Evolutionary conservation across 2,329 filamentous ascomycete species (phyloP).

Genomic region (Apiospora kogelbergensis): DNA sequence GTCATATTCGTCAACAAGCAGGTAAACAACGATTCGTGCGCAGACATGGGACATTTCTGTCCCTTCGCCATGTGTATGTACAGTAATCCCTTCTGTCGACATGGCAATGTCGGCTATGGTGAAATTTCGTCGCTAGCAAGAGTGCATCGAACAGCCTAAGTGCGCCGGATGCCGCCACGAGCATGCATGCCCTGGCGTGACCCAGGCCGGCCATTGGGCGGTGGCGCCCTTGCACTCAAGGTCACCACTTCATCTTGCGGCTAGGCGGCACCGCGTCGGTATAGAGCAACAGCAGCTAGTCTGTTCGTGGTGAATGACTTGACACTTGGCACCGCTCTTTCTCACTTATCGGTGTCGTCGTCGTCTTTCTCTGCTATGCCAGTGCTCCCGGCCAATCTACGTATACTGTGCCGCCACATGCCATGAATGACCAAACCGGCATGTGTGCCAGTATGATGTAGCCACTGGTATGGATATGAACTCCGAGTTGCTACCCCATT

Average conservation of each 20-base stretch:
- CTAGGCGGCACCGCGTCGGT: constrained; percentile 1
- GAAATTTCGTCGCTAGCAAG: not conserved
- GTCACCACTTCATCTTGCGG: not conserved
- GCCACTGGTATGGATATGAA: too few relatives aligned
- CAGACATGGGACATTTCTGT: not conserved
- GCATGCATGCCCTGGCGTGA: not conserved
- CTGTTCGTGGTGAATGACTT: not conserved
- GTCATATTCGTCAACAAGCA: not conserved
- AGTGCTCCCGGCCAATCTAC: not conserved
- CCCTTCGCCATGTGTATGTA: not conserved
- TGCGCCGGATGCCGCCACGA: not conserved
- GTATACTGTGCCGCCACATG: not conserved
- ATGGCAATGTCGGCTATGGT: constrained; percentile 4
- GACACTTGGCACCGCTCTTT: constrained; percentile 2
- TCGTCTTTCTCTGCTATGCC: not conserved
- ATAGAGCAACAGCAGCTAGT: not conserved
- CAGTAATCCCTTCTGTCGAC: not conserved
- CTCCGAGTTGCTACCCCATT: too few relatives aligned
- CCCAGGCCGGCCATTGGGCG: not conserved
- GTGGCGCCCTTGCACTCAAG: not conserved
- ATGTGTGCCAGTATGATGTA: too few relatives aligned
- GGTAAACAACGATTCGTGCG: not conserved
- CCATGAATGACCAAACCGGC: not conserved
- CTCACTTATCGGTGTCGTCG: not conserved
- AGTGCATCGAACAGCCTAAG: not conserved